phyloP scores from a whole-genome alignment of 2,329 filamentous ascomycete species.

The Colletotrichum truncatum region DNA sequence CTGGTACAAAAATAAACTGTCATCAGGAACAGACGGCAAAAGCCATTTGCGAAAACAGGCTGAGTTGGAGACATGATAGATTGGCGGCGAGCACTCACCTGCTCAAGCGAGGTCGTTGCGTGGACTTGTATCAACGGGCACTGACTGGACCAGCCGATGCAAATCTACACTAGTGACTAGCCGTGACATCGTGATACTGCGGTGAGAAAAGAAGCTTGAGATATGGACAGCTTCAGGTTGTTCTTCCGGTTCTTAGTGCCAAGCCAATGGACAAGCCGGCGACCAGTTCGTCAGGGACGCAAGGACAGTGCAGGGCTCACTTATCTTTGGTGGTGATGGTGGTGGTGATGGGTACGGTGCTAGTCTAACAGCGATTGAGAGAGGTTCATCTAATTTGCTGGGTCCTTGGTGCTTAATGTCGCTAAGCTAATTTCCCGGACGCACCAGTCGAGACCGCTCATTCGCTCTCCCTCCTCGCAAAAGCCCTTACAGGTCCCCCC shows the following conservation, averaged over 20 bases:
- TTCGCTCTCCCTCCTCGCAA: not conserved
- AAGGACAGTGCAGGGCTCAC: not conserved
- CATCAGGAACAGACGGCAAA: not conserved
- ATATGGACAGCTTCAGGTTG: constrained; percentile 5
- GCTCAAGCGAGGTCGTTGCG: no score
- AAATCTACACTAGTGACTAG: not conserved
- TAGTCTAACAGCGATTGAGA: not conserved
- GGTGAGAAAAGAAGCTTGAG: not conserved
- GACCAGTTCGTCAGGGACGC: not conserved
- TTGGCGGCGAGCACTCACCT: no score
- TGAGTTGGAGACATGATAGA: not conserved
- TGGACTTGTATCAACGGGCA: constrained; percentile 4
- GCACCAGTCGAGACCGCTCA: constrained; percentile 1
- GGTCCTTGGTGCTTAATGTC: constrained; percentile 29
- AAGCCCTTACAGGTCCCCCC: not conserved
- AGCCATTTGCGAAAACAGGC: not conserved
- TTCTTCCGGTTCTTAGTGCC: constrained; percentile 1
- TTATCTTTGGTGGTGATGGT: no score
- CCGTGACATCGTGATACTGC: not conserved
- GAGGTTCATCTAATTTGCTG: constrained; percentile 29
- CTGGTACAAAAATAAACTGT: constrained; percentile 23
- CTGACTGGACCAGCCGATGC: not conserved
- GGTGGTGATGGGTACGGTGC: no score
- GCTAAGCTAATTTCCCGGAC: constrained; percentile 34
- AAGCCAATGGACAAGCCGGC: constrained; percentile 7